Evolutionary conservation across 2,329 filamentous ascomycete genomes (phyloP), one percentile per base, ranked within the genome.

Genomic region (Pleomassaria siparia): DNA sequence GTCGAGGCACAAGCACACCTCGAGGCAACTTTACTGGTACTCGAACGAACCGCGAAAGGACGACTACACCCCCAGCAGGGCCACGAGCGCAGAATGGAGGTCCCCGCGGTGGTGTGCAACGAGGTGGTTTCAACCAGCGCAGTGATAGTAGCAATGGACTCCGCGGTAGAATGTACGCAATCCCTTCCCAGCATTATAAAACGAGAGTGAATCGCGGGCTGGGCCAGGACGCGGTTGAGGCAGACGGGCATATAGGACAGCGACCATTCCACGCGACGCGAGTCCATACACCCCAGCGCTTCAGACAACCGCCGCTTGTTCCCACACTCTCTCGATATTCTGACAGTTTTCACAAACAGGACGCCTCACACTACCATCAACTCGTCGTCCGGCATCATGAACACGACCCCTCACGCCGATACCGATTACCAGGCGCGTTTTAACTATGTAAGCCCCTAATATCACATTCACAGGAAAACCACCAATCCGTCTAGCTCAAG

Each of bases 401-500:
- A 37, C 35, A 22, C 35, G 20, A 22, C 35, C 18, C 35, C 35
- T 15, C 35, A 37, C 15, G 5, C 35, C 35, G n/a, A 37, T 16
- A 18, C 8, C 18, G 20, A 26, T 3, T 43, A 37, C 20, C 18
- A 37, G 20, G 18, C 18, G 18, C 35, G 35, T 3, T 15, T 22
- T 24, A 20, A 37, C 9, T 13, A 37, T 24, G 35, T 37, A n/a
- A 37, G 35, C 12, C 35, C 35, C 35, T 37, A 4, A 24, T 13
- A 11, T 37, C 18, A 12, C 18, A 16, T 22, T 15, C 9, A 21
- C n/a, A 13, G 12, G 20, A 37, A 22, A 22, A 37, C 35, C n/a
- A 22, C 35, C 20, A 37, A 37, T 37, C n/a, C 37, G 12, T 30
- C 28, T 43, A 67, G 64, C 50, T 59, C 13, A 37, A 54, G 47